Percentiles rank a stretch among this genome's conserved stretches.
phyloP scores from a whole-genome alignment of 192 early-diverging fungal species.

The Piromyces finnis region DNA sequence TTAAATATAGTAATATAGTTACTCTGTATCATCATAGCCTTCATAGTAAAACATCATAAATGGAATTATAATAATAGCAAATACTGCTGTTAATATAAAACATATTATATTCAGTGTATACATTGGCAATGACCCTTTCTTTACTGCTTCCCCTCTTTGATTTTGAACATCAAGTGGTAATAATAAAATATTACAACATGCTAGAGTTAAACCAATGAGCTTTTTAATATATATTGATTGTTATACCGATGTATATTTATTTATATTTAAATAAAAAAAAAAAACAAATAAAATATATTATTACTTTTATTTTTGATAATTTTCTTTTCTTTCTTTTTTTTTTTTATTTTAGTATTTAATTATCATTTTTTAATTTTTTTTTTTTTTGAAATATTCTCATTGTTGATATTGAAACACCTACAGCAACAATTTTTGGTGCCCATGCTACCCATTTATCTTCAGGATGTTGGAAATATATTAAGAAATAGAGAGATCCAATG shows the following conservation, averaged over 20 bases:
- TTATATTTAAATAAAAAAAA: no score
- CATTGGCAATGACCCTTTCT: constrained; percentile 29
- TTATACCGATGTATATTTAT: no score
- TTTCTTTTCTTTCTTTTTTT: no score
- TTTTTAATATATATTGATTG: no score
- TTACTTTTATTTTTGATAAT: no score
- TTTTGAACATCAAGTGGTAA: constrained; percentile 44
- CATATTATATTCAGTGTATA: constrained; percentile 18
- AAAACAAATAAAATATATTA: no score
- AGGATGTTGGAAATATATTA: constrained; percentile 47
- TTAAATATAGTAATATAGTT: no score
- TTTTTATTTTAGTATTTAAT: no score
- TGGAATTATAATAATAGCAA: constrained; percentile 25
- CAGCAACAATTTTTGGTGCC: constrained; percentile 44
- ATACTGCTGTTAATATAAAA: constrained; percentile 20
- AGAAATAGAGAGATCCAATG: constrained; percentile 31
- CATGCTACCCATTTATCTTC: constrained; percentile 47
- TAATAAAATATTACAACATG: constrained; percentile 35
- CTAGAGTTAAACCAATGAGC: constrained; percentile 21
- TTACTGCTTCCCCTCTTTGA: constrained; percentile 15
- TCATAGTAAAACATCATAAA: constrained; percentile 48
- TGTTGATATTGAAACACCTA: constrained; percentile 5
- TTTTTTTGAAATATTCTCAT: no score
- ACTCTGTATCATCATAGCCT: constrained; percentile 25
- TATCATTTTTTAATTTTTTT: no score